Evolutionary conservation across 2,329 filamentous ascomycete species (phyloP).

Genomic region (Arachnomyces sp.): DNA sequence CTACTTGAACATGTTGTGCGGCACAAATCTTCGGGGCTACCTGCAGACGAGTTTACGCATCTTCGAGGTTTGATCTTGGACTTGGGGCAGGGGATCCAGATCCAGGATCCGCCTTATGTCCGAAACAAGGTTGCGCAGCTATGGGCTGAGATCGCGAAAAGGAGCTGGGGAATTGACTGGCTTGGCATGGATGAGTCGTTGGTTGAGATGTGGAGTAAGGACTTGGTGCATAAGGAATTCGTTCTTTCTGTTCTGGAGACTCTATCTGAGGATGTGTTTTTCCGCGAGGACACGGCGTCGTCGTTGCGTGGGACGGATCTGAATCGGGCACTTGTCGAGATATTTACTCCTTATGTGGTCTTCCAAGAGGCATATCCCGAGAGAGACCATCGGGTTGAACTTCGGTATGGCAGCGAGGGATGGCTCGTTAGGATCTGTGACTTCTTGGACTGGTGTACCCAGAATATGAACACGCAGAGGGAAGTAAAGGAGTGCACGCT

Average conservation of each 20-base stretch:
- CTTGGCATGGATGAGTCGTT: conserved; percentile 85
- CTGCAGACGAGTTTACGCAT: conserved; percentile 55
- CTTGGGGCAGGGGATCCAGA: conserved; percentile 63
- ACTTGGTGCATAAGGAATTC: conserved; percentile 66
- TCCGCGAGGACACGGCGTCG: conserved; percentile 78
- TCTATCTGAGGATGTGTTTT: conserved; percentile 89
- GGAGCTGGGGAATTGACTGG: conserved; percentile 89
- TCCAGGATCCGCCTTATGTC: conserved; percentile 69
- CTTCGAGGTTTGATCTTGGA: conserved; percentile 70
- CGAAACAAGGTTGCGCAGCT: conserved; percentile 90
- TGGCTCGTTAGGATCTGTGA: conserved; percentile 74
- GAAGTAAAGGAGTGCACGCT: conserved; percentile 62
- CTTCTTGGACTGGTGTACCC: conserved; percentile 65
- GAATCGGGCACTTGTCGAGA: conserved; percentile 84
- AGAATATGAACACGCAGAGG: conserved; percentile 55
- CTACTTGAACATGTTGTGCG: conserved; percentile 83
- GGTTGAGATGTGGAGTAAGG: conserved; percentile 64
- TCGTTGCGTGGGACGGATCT: conserved; percentile 73
- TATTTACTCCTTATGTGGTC: conserved; percentile 73
- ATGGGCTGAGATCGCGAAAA: conserved; percentile 91
- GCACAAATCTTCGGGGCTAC: conserved; percentile 72
- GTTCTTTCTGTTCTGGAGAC: conserved; percentile 84
- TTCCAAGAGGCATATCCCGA: conserved; percentile 68
- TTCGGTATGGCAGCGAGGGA: conserved; percentile 72
- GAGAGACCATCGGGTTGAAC: conserved; percentile 57